Evolutionary conservation across 2,329 filamentous ascomycete genomes (phyloP), one percentile per base, ranked within the genome.

Genomic region (Podosphaera xanthii): DNA sequence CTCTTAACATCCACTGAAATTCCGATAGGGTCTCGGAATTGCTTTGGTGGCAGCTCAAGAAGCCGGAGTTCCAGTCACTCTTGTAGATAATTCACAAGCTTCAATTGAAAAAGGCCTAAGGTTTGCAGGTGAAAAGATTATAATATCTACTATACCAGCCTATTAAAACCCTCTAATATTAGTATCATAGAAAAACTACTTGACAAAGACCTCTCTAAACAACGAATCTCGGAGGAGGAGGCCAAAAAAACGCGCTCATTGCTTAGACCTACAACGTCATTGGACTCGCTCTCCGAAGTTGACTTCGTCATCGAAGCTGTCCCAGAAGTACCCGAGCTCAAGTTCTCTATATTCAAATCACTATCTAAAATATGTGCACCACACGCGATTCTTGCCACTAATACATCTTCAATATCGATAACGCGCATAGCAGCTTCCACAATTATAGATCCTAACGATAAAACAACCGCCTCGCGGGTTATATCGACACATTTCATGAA

Each of bases 401-500:
- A 98, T 75, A 98, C 92, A 5, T 95, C 89, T n/a, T 95, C 89
- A 62, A 98, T 98, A 70, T 91, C 87, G 61, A 96, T 98, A 71
- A 98, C 92, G 50, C 86, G 85, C 69, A 96, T 98, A 67, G 92
- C 92, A 30, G 90, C 92, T 2, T 81, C 90, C 8, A 91, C 91
- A 0, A 85, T 82, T 34, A 76, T 76, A 59, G 81, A 94, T 68
- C 84, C 88, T 0, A 91, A 75, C 22, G 86, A 95, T 67, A 82
- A 87, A 33, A 84, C 83, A 50, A 86, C 83, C 48, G 85, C 87
- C 50, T 91, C 88, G 4, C 84, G 92, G 55, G 92, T 98, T 8
- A 82, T 98, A 59, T 88, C 87, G 58, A 97, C 92, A 14, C 92
- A 98, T 72, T 98, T 98, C 73, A 98, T 98, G 92, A 98, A 98